phyloP scores from a whole-genome alignment of 2,329 filamentous ascomycete species.

The Alternaria dauci region DNA sequence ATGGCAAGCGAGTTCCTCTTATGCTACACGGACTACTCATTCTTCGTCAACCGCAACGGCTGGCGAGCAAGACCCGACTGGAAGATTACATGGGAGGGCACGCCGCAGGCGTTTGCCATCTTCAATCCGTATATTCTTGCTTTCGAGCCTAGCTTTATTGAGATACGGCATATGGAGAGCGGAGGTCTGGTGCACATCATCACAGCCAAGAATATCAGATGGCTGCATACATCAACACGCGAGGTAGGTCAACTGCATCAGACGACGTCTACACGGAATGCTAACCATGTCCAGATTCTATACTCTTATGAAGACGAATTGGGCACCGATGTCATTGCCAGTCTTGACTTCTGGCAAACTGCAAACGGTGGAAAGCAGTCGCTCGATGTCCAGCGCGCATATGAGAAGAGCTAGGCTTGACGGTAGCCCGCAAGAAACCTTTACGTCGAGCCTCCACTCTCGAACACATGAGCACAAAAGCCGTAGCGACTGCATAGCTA shows the following conservation, averaged over 20 bases:
- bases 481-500: slow-evolving; percentile 1
- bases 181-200: slow-evolving; percentile 92
- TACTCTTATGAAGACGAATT: slow-evolving; percentile 97
- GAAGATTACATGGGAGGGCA: slow-evolving; percentile 97
- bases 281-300: slow-evolving; percentile 72
- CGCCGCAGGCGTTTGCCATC: slow-evolving; percentile 88
- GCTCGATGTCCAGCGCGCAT: slow-evolving; percentile 37
- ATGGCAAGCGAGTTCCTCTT: slow-evolving; percentile 96
- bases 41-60: slow-evolving; percentile 98
- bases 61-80: slow-evolving; percentile 96
- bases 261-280: not conserved
- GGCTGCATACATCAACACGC: slow-evolving; percentile 95
- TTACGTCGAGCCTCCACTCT: slow-evolving; percentile 12
- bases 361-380: slow-evolving; percentile 38
- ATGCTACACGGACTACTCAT: slow-evolving; percentile 98
- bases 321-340: slow-evolving; percentile 91
- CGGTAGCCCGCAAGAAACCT: not conserved
- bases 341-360: slow-evolving; percentile 89
- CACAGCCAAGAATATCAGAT: slow-evolving; percentile 94
- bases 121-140: slow-evolving; percentile 97
- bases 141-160: slow-evolving; percentile 97
- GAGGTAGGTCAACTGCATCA: slow-evolving; percentile 69
- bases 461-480: slow-evolving; percentile 10
- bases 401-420: slow-evolving; percentile 36
- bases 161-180: slow-evolving; percentile 93